Evolutionary conservation across 208 protist genomes (phyloP).

Genomic region (Acanthamoeba lenticulata): DNA sequence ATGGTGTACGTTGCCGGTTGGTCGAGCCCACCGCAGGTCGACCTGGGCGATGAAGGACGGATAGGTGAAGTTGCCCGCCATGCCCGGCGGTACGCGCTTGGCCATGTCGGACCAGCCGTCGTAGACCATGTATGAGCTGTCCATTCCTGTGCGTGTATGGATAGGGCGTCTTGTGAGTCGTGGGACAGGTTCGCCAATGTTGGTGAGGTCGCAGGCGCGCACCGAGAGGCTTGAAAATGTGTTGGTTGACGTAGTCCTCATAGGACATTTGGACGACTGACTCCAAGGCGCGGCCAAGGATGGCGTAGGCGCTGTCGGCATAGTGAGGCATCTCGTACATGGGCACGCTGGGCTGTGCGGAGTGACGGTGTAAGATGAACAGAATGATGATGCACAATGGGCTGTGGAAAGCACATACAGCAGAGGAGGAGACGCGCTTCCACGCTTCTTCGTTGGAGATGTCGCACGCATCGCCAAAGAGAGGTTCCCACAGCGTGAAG

Average conservation of each 20-base stretch:
- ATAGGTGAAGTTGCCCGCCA: not conserved
- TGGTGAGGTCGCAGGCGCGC: not conserved
- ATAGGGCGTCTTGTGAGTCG: not conserved
- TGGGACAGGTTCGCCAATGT: no score
- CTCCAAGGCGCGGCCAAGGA: not conserved
- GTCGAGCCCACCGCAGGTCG: slow-evolving; percentile 26
- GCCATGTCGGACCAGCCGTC: not conserved
- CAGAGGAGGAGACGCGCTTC: not conserved
- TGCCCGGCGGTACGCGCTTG: slow-evolving; percentile 14
- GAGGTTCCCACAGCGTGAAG: slow-evolving; percentile 11
- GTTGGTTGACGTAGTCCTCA: slow-evolving; percentile 4
- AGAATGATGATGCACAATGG: not conserved
- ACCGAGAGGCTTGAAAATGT: slow-evolving; percentile 61
- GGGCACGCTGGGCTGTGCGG: not conserved
- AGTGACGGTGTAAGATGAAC: not conserved
- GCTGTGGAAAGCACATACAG: not conserved
- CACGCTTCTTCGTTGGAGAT: slow-evolving; percentile 61
- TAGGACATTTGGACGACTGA: not conserved
- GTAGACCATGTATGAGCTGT: not conserved
- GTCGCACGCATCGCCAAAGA: slow-evolving; percentile 8
- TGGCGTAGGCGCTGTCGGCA: slow-evolving; percentile 44
- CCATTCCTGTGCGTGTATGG: slow-evolving; percentile 10
- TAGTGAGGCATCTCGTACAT: not conserved
- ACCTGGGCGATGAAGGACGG: not conserved
- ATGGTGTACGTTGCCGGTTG: slow-evolving; percentile 1